phyloP scores from a whole-genome alignment of 257 asterid genomes.

The Anisodus acutangulus region DNA sequence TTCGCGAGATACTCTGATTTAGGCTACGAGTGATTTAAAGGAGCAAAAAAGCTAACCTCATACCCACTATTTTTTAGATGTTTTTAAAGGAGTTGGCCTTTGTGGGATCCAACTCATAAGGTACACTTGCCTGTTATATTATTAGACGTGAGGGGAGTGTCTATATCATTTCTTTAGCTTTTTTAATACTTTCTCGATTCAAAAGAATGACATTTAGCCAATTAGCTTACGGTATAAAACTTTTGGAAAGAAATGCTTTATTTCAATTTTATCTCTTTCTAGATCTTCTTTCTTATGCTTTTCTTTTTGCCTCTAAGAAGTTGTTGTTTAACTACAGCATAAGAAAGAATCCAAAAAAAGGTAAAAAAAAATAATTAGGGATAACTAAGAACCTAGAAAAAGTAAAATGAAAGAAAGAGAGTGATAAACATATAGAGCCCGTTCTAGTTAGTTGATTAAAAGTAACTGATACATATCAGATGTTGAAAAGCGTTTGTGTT shows the following conservation, averaged over 20 bases:
- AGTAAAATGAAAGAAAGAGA: not conserved
- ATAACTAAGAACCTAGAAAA: not conserved
- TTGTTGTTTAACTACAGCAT: not conserved
- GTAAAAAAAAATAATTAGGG: not conserved
- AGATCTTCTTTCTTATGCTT: not conserved
- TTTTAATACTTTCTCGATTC: not conserved
- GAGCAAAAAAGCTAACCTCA: not conserved
- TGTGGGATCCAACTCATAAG: slow-evolving; percentile 12
- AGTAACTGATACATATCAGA: not conserved
- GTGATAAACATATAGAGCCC: not conserved
- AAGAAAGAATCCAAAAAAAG: not conserved
- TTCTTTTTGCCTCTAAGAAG: not conserved
- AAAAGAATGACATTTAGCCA: not conserved
- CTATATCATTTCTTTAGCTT: not conserved
- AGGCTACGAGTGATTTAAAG: not conserved
- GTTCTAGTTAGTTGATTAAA: too few species aligned
- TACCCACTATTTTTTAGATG: not conserved
- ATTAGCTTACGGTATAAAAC: not conserved
- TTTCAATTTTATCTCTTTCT: not conserved
- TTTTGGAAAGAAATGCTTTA: not conserved
- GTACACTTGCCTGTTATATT: not conserved
- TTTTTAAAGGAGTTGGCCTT: not conserved
- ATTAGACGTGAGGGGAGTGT: not conserved
- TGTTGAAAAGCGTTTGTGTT: not conserved
- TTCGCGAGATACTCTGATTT: too few species aligned